A percentile compares a stretch with the other conserved stretches of the same genome.
Conservation (phyloP, 352 stramenopile genomes). For the Globisporangium yorkense region DNA sequence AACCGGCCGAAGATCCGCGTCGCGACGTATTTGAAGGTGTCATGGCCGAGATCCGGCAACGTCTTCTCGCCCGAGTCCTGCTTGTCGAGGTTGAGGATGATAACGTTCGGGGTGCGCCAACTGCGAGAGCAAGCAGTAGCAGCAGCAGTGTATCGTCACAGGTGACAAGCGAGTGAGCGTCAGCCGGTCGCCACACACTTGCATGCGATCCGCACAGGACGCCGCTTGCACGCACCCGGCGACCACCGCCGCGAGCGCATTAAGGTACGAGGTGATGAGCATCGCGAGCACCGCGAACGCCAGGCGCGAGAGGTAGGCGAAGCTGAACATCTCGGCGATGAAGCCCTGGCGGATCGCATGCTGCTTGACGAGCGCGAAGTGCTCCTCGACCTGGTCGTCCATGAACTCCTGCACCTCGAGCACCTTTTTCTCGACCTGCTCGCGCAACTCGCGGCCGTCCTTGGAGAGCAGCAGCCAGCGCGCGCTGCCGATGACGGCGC, state of each 20-base stretch:
- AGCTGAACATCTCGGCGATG: slow-evolving; percentile 85
- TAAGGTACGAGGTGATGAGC: slow-evolving; percentile 80
- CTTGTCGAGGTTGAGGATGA: slow-evolving; percentile 64
- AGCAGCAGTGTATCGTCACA: neutral
- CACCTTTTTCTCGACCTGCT: slow-evolving; percentile 63
- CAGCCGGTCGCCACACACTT: neutral
- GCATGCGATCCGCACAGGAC: neutral
- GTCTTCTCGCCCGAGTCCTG: slow-evolving; percentile 64
- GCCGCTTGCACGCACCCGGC: slow-evolving; percentile 33
- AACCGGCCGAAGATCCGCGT: slow-evolving; percentile 77
- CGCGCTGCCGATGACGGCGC: slow-evolving; percentile 44
- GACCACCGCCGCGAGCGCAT: slow-evolving; percentile 74
- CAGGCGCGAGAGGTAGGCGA: slow-evolving; percentile 76
- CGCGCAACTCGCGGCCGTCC: slow-evolving; percentile 37
- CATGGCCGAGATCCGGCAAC: slow-evolving; percentile 77
- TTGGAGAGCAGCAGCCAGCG: slow-evolving; percentile 33
- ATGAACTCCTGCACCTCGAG: slow-evolving; percentile 78
- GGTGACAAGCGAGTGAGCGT: neutral
- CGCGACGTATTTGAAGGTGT: slow-evolving; percentile 85
- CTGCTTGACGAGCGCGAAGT: slow-evolving; percentile 67
- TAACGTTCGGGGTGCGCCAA: slow-evolving; percentile 79
- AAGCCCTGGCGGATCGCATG: slow-evolving; percentile 69
- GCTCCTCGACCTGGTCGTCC: slow-evolving; percentile 53
- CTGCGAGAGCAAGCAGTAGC: slow-evolving; percentile 11
- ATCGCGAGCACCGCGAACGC: slow-evolving; percentile 73